Base-by-base conservation (phyloP, 768 basidiomycete genomes). In the Amanita inopinata region DNA sequence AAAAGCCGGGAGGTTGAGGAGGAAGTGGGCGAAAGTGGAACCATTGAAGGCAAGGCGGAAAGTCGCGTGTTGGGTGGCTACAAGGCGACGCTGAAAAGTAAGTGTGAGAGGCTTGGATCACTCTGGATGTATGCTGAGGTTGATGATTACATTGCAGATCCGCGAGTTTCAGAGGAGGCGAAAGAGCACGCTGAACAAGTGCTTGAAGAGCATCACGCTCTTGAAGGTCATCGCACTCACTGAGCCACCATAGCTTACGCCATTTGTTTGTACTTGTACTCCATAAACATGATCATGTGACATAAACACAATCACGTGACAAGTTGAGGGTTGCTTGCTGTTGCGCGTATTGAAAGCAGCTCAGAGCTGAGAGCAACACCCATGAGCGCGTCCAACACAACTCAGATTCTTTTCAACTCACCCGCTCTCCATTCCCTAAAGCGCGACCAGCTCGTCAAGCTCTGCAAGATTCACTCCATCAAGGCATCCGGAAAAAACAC, bases 391-490 rank as follows among this genome's bases (percentile, higher is more conserved):
- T 75, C 78, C 14, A 76, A 76, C 6, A 84, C 81, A 1, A 86
- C 83, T 0, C 71, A 86, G 50, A 89, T 90, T 36, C 61, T 90
- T 8, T 86, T 83, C 62, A 86, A 90, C 60, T 86, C 86, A 3
- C 83, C 87, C 0, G 87, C 88, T 1, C 61, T 91, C 20, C 77
- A 87, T 55, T 82, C 85, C 15, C 73, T 91, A 32, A 88, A 86
- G 56, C 81, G 88, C 37, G 79, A 84, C 34, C 87, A 91, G 54
- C 82, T 90, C 32, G 71, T 86, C 40, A 85, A 83, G 49, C 70
- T 91, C 38, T 91, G 87, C 76, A 89, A 89, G 59, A 73, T 80
- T 22, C 83, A 91, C 56, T 68, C 76, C 0, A 67, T 91, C 55
- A 88, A 85, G 59, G 86, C 83, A 0, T 69, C 71, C 12, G 87